A percentile compares a stretch with the other conserved stretches of the same genome.
Evolutionary conservation across 179 eudicot genomes (phyloP).

Genomic region (Drosera spatulata): DNA sequence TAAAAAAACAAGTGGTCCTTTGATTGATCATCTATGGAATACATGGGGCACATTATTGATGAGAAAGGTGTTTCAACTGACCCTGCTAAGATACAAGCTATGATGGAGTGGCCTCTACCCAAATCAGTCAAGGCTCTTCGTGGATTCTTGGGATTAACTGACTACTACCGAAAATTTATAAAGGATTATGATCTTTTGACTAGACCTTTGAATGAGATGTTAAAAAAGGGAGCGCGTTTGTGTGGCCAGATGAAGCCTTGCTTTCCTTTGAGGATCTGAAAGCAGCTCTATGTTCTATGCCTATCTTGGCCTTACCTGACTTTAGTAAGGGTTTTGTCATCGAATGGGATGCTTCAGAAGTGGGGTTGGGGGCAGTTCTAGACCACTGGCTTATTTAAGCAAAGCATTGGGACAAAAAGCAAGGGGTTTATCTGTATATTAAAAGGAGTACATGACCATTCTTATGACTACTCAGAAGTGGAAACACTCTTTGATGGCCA

Average conservation of each 20-base stretch:
- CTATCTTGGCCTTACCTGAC: background rate
- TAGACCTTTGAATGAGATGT: background rate
- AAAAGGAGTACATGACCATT: background rate
- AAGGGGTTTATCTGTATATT: background rate
- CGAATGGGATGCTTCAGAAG: background rate
- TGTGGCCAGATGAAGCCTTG: background rate
- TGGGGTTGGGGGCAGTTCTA: background rate
- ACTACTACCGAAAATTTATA: background rate
- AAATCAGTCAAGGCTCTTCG: background rate
- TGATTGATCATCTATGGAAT: too few relatives aligned
- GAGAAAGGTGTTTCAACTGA: background rate
- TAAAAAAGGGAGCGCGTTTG: background rate
- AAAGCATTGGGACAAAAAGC: background rate
- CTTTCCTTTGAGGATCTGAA: background rate
- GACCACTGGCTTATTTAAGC: background rate
- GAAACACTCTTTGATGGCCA: background rate
- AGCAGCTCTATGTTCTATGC: background rate
- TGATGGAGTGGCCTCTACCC: background rate
- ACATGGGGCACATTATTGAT: background rate
- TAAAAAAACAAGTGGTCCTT: too few relatives aligned
- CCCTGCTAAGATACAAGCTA: background rate
- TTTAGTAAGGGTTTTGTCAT: background rate
- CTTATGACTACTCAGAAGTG: background rate
- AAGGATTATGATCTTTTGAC: background rate
- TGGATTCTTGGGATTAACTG: constrained; percentile 1